A percentile compares a stretch with the other conserved stretches of the same genome.
Conservation (phyloP, 108 stramenopile species). For the Cyclotella atomus region DNA sequence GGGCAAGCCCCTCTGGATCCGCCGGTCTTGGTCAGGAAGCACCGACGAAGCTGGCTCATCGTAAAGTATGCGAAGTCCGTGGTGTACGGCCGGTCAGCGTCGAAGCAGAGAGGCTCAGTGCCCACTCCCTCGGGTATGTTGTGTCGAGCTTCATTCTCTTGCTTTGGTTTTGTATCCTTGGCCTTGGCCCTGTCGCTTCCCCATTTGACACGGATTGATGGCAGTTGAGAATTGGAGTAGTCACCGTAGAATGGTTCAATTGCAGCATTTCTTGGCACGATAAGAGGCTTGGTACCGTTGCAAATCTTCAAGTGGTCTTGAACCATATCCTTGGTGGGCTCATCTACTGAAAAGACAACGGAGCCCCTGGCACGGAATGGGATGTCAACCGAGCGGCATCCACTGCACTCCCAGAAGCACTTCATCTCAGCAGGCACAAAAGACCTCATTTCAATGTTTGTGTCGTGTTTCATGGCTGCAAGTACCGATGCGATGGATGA, state of each 20-base stretch:
- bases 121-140: constrained; percentile 36
- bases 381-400: constrained; percentile 44
- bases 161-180: constrained; percentile 20
- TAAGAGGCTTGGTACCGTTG: constrained; percentile 37
- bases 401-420: constrained; percentile 57
- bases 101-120: constrained; percentile 28
- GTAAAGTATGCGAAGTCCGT: constrained; percentile 57
- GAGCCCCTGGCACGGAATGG: constrained; percentile 48
- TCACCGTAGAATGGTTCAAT: constrained; percentile 54
- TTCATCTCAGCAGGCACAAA: constrained; percentile 40
- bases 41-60: constrained; percentile 43
- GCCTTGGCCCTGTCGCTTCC: constrained; percentile 7
- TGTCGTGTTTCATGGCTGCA: constrained; percentile 36
- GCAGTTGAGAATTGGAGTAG: constrained; percentile 12
- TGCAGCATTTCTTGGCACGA: constrained; percentile 44
- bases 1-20: constrained; percentile 54
- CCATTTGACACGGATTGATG: constrained; percentile 47
- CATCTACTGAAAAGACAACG: constrained; percentile 42
- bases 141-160: background rate
- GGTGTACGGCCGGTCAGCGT: constrained; percentile 47
- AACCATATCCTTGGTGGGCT: constrained; percentile 38
- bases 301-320: constrained; percentile 36
- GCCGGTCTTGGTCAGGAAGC: constrained; percentile 54
- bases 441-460: constrained; percentile 32
- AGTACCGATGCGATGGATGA: constrained; percentile 42